Evolutionary conservation across 768 basidiomycete genomes (phyloP).

Genomic region (Leccinum longicurvipes): DNA sequence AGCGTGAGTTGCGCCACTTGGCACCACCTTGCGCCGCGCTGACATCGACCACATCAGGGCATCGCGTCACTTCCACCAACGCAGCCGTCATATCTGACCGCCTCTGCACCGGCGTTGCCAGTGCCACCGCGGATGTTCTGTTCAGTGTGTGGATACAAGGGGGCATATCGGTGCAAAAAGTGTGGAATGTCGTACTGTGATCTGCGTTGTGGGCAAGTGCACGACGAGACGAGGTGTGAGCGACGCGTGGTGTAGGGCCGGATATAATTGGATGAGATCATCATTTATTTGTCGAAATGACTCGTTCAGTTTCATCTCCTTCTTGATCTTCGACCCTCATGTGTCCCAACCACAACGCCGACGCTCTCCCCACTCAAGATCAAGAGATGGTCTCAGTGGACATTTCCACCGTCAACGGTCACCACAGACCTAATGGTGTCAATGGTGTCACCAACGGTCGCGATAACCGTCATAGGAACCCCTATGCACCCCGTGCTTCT

Average conservation of each 20-base stretch:
- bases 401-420: slow-evolving; percentile 37
- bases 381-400: slow-evolving; percentile 72
- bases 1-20: slow-evolving; percentile 51
- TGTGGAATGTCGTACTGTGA: slow-evolving; percentile 80
- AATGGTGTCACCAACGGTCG: slow-evolving; percentile 36
- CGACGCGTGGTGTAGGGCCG: slow-evolving; percentile 52
- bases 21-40: not conserved
- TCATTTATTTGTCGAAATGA: slow-evolving; percentile 4
- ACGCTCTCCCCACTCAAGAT: slow-evolving; percentile 40
- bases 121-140: slow-evolving; percentile 73
- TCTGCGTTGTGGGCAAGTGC: slow-evolving; percentile 65
- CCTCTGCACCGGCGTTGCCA: slow-evolving; percentile 51
- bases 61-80: slow-evolving; percentile 50
- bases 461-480: slow-evolving; percentile 53
- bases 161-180: slow-evolving; percentile 71
- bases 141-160: slow-evolving; percentile 86
- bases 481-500: slow-evolving; percentile 86
- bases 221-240: slow-evolving; percentile 81
- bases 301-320: slow-evolving; percentile 5
- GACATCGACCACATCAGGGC: slow-evolving; percentile 40
- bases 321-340: slow-evolving; percentile 3
- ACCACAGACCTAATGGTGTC: slow-evolving; percentile 33
- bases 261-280: not conserved
- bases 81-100: slow-evolving; percentile 70
- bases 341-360: slow-evolving; percentile 58